phyloP scores from a whole-genome alignment of 257 asterid genomes.

The Capsicum pubescens region DNA sequence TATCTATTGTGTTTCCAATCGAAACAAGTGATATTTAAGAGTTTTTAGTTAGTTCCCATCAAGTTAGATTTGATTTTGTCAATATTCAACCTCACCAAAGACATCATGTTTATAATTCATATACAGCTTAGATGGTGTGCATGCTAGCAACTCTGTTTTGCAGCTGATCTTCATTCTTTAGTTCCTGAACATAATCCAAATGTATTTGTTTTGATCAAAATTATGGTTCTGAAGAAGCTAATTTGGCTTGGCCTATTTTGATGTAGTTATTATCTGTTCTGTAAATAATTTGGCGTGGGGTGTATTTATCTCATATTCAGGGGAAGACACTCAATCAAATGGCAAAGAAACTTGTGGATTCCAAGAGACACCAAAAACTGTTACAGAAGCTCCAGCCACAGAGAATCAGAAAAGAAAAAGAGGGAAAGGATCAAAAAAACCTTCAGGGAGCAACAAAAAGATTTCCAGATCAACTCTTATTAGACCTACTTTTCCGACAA shows the following conservation, averaged over 20 bases:
- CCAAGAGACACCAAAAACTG: slow-evolving; percentile 36
- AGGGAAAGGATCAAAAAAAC: slow-evolving; percentile 47
- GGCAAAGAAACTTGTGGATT: slow-evolving; percentile 31
- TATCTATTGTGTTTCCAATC: not conserved
- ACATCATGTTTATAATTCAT: not conserved
- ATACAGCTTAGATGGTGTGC: not conserved
- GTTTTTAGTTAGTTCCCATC: not conserved
- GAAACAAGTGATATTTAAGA: not conserved
- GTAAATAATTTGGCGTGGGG: not conserved
- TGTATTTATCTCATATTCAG: slow-evolving; percentile 32
- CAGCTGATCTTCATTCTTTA: not conserved
- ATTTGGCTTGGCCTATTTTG: not conserved
- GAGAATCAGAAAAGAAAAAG: slow-evolving; percentile 40
- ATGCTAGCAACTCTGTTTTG: not conserved
- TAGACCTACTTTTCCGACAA: slow-evolving; percentile 79
- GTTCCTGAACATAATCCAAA: not conserved
- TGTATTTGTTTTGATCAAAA: not conserved
- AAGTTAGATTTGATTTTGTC: not conserved
- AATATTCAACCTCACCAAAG: not conserved
- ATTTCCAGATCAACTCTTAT: slow-evolving; percentile 37
- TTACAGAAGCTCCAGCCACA: slow-evolving; percentile 32
- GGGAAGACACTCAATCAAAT: slow-evolving; percentile 41
- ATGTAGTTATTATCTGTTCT: not conserved
- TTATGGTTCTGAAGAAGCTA: not conserved
- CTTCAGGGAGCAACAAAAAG: slow-evolving; percentile 36